Conservation (phyloP, 2,329 filamentous ascomycete genomes). For the Escovopsis sp. region DNA sequence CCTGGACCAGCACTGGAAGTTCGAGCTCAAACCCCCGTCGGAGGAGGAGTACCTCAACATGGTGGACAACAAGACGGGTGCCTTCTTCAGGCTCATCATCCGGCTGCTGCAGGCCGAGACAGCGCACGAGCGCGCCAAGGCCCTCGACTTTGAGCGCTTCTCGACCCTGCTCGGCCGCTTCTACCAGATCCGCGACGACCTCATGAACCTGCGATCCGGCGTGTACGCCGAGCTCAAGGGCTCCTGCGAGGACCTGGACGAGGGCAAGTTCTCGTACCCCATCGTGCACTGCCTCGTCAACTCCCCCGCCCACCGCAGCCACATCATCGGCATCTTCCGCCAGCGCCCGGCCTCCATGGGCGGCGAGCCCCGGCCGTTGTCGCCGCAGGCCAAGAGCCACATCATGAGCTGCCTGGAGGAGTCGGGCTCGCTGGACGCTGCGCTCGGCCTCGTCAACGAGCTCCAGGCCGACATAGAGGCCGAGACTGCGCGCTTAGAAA, state of each 20-base stretch:
- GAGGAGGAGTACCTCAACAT: conserved; percentile 15
- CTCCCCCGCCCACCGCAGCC: not conserved
- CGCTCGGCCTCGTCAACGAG: not conserved
- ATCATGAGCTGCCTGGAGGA: not conserved
- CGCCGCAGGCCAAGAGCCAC: not conserved
- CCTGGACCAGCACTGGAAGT: conserved; percentile 15
- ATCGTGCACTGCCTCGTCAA: conserved; percentile 12
- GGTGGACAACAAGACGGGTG: conserved; percentile 13
- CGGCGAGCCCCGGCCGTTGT: not conserved
- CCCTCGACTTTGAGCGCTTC: not conserved
- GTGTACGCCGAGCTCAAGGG: conserved; percentile 24
- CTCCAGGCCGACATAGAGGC: not conserved
- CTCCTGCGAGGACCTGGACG: conserved; percentile 26
- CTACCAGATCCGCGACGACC: conserved; percentile 22
- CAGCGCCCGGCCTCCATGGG: not conserved
- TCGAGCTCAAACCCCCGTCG: conserved; percentile 7
- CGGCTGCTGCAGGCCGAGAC: conserved; percentile 7
- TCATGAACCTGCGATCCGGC: conserved; percentile 14
- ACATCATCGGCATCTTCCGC: not conserved
- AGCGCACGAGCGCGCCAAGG: not conserved
- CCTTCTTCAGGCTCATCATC: conserved; percentile 9
- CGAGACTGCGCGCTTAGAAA: not conserved
- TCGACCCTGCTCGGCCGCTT: conserved; percentile 12
- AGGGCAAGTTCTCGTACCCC: conserved; percentile 25
- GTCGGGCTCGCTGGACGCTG: not conserved